phyloP scores from a whole-genome alignment of 371 early-diverging fungal genomes.

The Rhizopus stolonifer region DNA sequence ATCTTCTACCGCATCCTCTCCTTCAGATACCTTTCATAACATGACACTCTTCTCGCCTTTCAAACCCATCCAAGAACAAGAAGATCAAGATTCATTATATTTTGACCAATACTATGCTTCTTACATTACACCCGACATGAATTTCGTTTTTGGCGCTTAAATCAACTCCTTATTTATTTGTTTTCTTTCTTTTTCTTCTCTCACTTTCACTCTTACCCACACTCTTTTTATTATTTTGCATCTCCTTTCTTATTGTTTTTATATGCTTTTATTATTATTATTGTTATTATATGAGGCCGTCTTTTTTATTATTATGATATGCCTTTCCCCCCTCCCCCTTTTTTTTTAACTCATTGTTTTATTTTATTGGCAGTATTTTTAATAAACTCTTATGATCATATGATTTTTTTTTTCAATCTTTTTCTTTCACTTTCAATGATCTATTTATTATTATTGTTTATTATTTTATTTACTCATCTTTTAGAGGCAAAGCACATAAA shows the following conservation, averaged over 20 bases:
- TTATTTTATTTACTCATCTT: not conserved
- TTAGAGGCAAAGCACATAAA: not conserved
- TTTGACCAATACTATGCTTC: not conserved
- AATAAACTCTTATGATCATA: not conserved
- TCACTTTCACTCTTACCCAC: slow-evolving; percentile 3
- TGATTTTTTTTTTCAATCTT: slow-evolving; percentile 2
- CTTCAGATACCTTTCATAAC: slow-evolving; percentile 26
- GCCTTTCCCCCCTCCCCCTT: slow-evolving; percentile 4
- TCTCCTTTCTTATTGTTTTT: no score
- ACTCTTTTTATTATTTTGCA: slow-evolving; percentile 3
- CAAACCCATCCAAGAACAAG: slow-evolving; percentile 27
- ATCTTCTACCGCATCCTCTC: slow-evolving; percentile 34
- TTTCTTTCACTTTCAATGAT: slow-evolving; percentile 10
- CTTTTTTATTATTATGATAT: no score
- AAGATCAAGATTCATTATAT: slow-evolving; percentile 7
- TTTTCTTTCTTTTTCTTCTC: slow-evolving; percentile 4
- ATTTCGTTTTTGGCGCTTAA: slow-evolving; percentile 23
- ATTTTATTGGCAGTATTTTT: slow-evolving; percentile 9
- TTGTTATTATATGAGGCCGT: slow-evolving; percentile 12
- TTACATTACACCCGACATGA: slow-evolving; percentile 4
- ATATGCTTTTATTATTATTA: no score
- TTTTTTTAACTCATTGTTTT: slow-evolving; percentile 7
- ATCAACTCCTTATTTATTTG: slow-evolving; percentile 7
- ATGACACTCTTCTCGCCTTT: slow-evolving; percentile 36
- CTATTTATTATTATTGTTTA: no score